These are phyloP conservation scores for Coemansia sp. DNA, from an alignment of 192 early-diverging fungal species.

Conservation along the genomic window DNA sequence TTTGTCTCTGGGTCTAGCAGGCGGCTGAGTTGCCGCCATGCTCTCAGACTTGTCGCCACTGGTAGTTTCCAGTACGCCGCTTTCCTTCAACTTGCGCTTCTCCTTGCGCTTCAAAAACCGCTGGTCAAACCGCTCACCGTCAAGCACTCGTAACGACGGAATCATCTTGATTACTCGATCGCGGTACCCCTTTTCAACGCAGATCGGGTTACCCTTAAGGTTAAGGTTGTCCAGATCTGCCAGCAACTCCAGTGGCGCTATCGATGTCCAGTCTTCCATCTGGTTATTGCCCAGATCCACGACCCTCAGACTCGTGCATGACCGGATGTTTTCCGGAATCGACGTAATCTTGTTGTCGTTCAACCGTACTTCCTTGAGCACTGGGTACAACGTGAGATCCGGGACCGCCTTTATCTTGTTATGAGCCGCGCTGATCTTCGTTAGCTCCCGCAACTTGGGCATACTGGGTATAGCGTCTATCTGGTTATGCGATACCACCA, in stretches of 20 bases:
- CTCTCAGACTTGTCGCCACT: not conserved
- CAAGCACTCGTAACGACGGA: slow-evolving; percentile 20
- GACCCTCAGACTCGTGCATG: slow-evolving; percentile 62
- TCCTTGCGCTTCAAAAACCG: slow-evolving; percentile 25
- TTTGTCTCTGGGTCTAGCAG: not conserved
- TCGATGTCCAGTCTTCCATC: slow-evolving; percentile 60
- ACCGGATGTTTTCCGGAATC: slow-evolving; percentile 61
- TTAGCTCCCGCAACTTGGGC: slow-evolving; percentile 60
- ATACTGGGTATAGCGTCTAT: slow-evolving; percentile 62
- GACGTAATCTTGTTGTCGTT: slow-evolving; percentile 72
- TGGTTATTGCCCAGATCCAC: slow-evolving; percentile 76
- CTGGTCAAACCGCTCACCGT: slow-evolving; percentile 29
- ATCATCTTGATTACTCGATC: slow-evolving; percentile 14
- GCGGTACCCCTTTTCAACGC: slow-evolving; percentile 17
- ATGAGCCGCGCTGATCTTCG: slow-evolving; percentile 77
- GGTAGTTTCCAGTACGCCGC: not conserved
- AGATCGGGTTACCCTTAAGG: slow-evolving; percentile 32
- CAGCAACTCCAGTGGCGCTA: slow-evolving; percentile 16
- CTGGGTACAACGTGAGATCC: slow-evolving; percentile 59
- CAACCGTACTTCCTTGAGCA: slow-evolving; percentile 73
- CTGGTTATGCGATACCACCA: slow-evolving; percentile 83
- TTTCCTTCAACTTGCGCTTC: slow-evolving; percentile 14
- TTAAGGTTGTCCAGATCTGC: slow-evolving; percentile 18
- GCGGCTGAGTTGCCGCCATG: not conserved
- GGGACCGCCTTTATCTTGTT: slow-evolving; percentile 71